phyloP scores from a whole-genome alignment of 805 yeast species.

The Torulaspora quercuum region DNA sequence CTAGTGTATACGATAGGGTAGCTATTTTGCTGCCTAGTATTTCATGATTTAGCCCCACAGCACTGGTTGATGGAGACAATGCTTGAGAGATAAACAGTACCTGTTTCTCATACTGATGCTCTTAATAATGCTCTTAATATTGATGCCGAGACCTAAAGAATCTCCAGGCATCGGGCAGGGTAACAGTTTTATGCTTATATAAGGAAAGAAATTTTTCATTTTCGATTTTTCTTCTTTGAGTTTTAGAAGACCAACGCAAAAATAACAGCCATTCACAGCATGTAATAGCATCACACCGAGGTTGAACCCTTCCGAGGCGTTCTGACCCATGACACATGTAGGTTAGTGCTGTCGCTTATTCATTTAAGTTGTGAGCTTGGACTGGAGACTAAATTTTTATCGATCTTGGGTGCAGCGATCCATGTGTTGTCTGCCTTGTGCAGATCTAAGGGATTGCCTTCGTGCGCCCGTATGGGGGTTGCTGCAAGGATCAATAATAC shows the following conservation, averaged over 20 bases:
- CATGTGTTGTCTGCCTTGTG: slow-evolving; percentile 48
- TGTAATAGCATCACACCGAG: slow-evolving; percentile 63
- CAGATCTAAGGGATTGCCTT: slow-evolving; percentile 65
- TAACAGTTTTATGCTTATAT: slow-evolving; percentile 8
- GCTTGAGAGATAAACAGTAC: no score
- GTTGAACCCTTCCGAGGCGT: slow-evolving; percentile 61
- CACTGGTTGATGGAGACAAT: no score
- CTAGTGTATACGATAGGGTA: no score
- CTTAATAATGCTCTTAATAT: no score
- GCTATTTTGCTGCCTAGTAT: no score
- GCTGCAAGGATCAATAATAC: slow-evolving; percentile 51
- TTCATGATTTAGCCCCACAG: no score
- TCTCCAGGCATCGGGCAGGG: slow-evolving; percentile 6
- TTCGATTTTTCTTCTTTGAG: slow-evolving; percentile 1
- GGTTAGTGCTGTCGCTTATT: slow-evolving; percentile 42
- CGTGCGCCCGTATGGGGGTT: slow-evolving; percentile 72
- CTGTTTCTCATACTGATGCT: no score
- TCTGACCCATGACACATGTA: slow-evolving; percentile 67
- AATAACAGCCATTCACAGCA: slow-evolving; percentile 60
- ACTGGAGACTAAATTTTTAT: slow-evolving; percentile 56
- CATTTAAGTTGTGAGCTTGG: slow-evolving; percentile 38
- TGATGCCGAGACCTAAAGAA: slow-evolving; percentile 6
- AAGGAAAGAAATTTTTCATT: slow-evolving; percentile 1
- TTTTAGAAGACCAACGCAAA: slow-evolving; percentile 49
- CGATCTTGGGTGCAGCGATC: slow-evolving; percentile 74